Evolutionary conservation across 768 basidiomycete genomes (phyloP), one percentile per base, ranked within the genome.

Genomic region (Clitopilus passeckerianus): DNA sequence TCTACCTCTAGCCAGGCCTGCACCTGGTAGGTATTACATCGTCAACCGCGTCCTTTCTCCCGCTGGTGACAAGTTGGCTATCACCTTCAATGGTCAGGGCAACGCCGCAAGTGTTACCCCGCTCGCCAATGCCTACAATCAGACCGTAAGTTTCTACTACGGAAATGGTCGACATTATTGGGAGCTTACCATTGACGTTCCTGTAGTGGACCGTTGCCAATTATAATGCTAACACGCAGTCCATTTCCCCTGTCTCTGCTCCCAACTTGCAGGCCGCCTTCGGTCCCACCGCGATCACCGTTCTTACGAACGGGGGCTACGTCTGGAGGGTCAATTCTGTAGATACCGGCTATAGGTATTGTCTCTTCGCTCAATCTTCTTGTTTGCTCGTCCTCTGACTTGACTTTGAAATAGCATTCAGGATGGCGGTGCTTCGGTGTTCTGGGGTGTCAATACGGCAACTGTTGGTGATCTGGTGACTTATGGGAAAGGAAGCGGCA

Each of bases 41-140:
- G 8, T 54, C 53, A 64, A 59, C 54, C 34, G 63, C 16, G 57
- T 64, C 24, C 58, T 64, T 57, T 61, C 61, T 2, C 58, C 63
- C 27, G 23, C 14, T 8, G 63, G 58, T 22, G 34, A 64, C 16
- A 55, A 50, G 30, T 41, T 64, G n/a, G 57, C 60, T 5, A 58
- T 64, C 24, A 64, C 63, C 24, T 64, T 61, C 55, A 61, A 58
- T 34, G 63, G 63, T 7, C 3, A 35, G 10, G 59, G 54, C 6
- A 23, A 53, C 4, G 30, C 57, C 12, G 54, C 57, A 6, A 62
- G 43, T 12, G 30, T 59, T 20, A 59, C 63, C 10, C 54, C 61
- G 18, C 15, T 15, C 7, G 8, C 18, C 6, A 16, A 22, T 33
- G 53, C 22, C 15, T 18, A 14, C 18, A 53, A n/a, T 23, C 53